phyloP scores from a whole-genome alignment of 2,329 filamentous ascomycete genomes.

The Thermoascus crustaceus region DNA sequence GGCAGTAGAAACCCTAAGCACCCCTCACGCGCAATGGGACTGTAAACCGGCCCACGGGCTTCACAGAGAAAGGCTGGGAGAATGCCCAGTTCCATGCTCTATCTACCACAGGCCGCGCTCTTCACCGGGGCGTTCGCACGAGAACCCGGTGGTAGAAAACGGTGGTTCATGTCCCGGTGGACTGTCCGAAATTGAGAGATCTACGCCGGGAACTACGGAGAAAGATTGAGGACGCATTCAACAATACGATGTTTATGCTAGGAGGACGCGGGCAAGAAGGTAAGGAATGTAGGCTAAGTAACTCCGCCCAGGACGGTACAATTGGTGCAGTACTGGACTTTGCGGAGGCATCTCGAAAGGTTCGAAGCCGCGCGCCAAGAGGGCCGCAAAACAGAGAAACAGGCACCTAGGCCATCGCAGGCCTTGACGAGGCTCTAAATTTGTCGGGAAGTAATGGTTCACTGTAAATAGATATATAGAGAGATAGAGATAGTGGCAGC shows the following conservation, averaged over 20 bases:
- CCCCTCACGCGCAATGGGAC: too few relatives aligned
- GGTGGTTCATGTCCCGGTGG: too few relatives aligned
- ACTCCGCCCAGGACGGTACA: conserved; percentile 1
- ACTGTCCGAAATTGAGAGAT: too few relatives aligned
- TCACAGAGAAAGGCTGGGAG: too few relatives aligned
- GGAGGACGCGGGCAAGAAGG: conserved; percentile 6
- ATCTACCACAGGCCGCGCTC: too few relatives aligned
- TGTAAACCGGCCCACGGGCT: too few relatives aligned
- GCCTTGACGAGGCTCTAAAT: conserved; percentile 16
- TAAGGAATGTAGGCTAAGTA: conserved; percentile 7
- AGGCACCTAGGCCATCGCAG: conserved; percentile 12
- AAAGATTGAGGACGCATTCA: conserved; percentile 3
- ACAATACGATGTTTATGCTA: conserved; percentile 5
- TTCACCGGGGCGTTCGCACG: too few relatives aligned
- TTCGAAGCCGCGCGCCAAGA: conserved; percentile 12
- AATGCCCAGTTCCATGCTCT: too few relatives aligned
- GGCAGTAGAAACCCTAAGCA: too few relatives aligned
- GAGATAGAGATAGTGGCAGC: conserved; percentile 12
- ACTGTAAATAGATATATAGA: conserved; percentile 14
- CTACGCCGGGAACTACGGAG: background rate
- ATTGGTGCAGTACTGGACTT: conserved; percentile 8
- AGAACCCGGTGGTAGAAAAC: too few relatives aligned
- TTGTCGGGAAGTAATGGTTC: conserved; percentile 15
- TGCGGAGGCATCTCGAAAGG: conserved; percentile 7
- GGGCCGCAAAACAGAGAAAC: conserved; percentile 10